Evolutionary conservation across 192 early-diverging fungal species (phyloP), one percentile per base, ranked within the genome.

Genomic region (Umbelopsis vinacea): DNA sequence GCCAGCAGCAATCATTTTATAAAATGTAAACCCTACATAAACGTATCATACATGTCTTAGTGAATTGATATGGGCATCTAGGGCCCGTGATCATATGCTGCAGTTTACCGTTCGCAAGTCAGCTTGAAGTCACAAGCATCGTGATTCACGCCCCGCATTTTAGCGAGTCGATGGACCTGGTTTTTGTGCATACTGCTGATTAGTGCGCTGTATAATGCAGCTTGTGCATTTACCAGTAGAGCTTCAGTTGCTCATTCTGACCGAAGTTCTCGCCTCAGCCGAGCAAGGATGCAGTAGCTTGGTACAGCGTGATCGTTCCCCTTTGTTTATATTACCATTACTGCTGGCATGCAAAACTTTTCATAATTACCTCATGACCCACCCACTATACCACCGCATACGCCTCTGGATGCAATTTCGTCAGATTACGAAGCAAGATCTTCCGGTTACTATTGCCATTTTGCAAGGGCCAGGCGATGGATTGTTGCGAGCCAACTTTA

Each of bases 141-240:
- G 40, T 43, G 40, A 43, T 43, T 43, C 11, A 43, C 40, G 40
- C 40, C 40, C 40, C 40, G 40, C 40, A 43, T 43, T 43, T 11
- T 43, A 43, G 1, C 8, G 11, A 43, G 40, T 43, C 6, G 40
- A 12, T 43, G 40, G 40, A 11, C 40, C 40, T 11, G 40, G 40
- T 43, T 12, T 6, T 6, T 43, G 40, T 43, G 8, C 40, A 43
- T 43, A 43, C 40, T 11, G 40, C 40, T 11, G 40, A 11, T 24
- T 54, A 22, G 21, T 54, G n/a, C 26, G 53, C 53, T 63, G 57
- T 63, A 63, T 37, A 14, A 63, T 63, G 57, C 57, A 29, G 57
- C 26, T 26, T 38, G 57, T 63, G 57, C 57, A 63, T 63, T 63
- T 63, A 26, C 57, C 57, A 38, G 57, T 63, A 19, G 57, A 63